Conservation (phyloP, 2,329 filamentous ascomycete genomes). For the Zopfia rhizophila region DNA sequence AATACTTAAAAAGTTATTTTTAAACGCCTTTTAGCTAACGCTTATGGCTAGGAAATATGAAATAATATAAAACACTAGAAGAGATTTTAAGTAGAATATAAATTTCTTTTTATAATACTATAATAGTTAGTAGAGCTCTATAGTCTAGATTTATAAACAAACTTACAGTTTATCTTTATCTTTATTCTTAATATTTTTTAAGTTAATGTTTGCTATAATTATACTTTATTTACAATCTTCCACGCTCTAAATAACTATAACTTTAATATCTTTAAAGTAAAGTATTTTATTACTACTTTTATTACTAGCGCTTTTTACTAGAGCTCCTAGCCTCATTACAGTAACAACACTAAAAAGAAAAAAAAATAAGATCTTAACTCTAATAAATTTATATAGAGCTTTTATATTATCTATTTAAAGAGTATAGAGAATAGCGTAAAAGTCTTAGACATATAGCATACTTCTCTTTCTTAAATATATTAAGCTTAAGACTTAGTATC, state of each 20-base stretch:
- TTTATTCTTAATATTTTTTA: slow-evolving; percentile 33
- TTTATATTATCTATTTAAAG: slow-evolving; percentile 30
- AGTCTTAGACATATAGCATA: slow-evolving; percentile 30
- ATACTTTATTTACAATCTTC: slow-evolving; percentile 22
- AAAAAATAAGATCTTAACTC: slow-evolving; percentile 30
- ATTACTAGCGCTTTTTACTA: slow-evolving; percentile 23
- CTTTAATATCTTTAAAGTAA: slow-evolving; percentile 28
- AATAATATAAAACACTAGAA: slow-evolving; percentile 27
- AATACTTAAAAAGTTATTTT: slow-evolving; percentile 24
- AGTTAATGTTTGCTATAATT: slow-evolving; percentile 30
- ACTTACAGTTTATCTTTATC: slow-evolving; percentile 29
- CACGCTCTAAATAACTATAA: slow-evolving; percentile 29
- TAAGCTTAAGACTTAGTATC: slow-evolving; percentile 27
- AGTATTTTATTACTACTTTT: slow-evolving; percentile 27
- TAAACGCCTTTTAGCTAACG: slow-evolving; percentile 18
- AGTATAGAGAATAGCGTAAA: slow-evolving; percentile 31
- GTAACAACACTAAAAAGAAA: slow-evolving; percentile 33
- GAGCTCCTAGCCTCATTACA: slow-evolving; percentile 25
- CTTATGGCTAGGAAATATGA: slow-evolving; percentile 27
- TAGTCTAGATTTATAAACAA: no score
- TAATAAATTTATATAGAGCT: slow-evolving; percentile 28
- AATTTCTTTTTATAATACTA: slow-evolving; percentile 28
- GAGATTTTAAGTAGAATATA: slow-evolving; percentile 27
- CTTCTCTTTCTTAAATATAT: slow-evolving; percentile 33
- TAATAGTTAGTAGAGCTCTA: slow-evolving; percentile 25